phyloP scores from a whole-genome alignment of 2,329 filamentous ascomycete species.

The Cordyceps sp. region DNA sequence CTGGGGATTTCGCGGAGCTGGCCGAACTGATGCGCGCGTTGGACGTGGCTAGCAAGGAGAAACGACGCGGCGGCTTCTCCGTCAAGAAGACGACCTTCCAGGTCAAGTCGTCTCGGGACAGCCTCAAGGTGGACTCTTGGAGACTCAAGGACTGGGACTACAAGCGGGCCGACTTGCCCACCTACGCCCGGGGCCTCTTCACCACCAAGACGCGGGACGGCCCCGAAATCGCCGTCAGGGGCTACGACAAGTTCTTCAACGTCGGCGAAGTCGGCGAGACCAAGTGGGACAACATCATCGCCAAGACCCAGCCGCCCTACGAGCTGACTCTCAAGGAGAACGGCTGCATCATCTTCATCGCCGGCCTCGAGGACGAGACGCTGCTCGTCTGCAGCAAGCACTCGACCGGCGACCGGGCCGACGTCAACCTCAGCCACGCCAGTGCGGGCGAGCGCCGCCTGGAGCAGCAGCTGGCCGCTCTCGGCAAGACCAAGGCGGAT shows the following conservation, averaged over 20 bases:
- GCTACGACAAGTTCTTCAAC: constrained; percentile 99
- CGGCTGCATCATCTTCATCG: constrained; percentile 97
- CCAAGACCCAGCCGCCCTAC: constrained; percentile 69
- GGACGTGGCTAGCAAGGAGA: constrained; percentile 34
- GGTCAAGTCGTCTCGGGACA: constrained; percentile 43
- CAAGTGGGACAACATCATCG: constrained; percentile 63
- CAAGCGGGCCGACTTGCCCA: constrained; percentile 72
- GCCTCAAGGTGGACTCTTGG: constrained; percentile 73
- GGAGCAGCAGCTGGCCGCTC: constrained; percentile 56
- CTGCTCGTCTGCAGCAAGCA: constrained; percentile 98
- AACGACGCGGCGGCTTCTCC: constrained; percentile 46
- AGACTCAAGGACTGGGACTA: constrained; percentile 92
- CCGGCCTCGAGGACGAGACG: constrained; percentile 75
- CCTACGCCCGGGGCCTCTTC: constrained; percentile 86
- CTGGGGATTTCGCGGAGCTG: no score
- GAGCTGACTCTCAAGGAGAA: constrained; percentile 97
- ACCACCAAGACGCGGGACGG: constrained; percentile 55
- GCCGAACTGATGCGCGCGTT: no score
- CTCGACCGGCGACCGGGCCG: constrained; percentile 68
- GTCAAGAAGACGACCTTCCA: constrained; percentile 69
- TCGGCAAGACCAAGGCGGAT: constrained; percentile 66
- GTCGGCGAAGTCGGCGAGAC: constrained; percentile 67
- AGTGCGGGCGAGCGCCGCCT: constrained; percentile 68
- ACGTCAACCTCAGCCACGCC: constrained; percentile 64
- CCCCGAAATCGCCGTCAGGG: constrained; percentile 68